Conservation (phyloP, 2,329 filamentous ascomycete genomes). For the Falciphora oryzae region DNA sequence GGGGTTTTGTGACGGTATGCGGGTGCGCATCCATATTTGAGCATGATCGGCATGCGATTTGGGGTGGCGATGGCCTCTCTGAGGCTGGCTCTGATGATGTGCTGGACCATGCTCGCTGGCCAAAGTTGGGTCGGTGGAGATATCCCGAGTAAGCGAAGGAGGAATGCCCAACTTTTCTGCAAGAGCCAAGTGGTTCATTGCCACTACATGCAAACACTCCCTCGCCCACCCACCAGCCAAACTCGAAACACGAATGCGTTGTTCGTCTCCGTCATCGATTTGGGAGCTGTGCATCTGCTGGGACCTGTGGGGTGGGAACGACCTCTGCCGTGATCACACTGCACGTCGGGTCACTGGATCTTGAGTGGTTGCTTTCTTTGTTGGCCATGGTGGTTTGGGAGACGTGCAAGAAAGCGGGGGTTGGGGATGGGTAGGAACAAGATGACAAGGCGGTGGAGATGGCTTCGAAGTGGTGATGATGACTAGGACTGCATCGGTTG, state of each 20-base stretch:
- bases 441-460: background rate
- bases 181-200: background rate
- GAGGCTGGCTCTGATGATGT: background rate
- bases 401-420: background rate
- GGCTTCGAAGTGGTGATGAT: background rate
- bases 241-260: background rate
- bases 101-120: constrained; percentile 7
- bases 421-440: background rate
- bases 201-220: background rate
- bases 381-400: background rate
- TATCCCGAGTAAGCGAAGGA: constrained; percentile 6
- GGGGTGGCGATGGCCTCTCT: constrained; percentile 8
- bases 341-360: background rate
- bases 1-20: background rate
- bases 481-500: background rate
- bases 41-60: constrained; percentile 3
- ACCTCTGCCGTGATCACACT: background rate
- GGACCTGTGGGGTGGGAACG: background rate
- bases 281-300: background rate
- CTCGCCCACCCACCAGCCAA: background rate
- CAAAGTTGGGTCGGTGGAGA: constrained; percentile 6
- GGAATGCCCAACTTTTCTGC: background rate
- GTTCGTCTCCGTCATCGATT: background rate
- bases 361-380: background rate
- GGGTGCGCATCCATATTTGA: constrained; percentile 3